Evolutionary conservation across 345 rosid genomes (phyloP).

Genomic region (Rhodamnia rubescens): DNA sequence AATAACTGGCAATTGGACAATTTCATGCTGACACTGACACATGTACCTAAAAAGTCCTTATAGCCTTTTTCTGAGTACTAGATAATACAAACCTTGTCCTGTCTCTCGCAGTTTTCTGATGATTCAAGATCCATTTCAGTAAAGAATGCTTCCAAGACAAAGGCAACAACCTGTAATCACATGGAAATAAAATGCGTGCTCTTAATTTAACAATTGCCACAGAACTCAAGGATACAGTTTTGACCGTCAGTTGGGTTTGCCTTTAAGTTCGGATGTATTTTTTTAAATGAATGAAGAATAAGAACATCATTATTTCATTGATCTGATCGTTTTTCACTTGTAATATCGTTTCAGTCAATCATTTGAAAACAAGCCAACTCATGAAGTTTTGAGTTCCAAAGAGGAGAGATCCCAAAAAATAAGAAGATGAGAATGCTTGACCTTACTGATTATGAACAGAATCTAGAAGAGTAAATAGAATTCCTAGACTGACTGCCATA

Average conservation of each 20-base stretch:
- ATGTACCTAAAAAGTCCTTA: background rate
- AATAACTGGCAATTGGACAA: background rate
- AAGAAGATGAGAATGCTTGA: background rate
- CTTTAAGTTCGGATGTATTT: background rate
- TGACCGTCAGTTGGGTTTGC: background rate
- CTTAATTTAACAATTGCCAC: background rate
- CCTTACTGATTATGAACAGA: background rate
- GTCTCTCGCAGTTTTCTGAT: conserved; percentile 39
- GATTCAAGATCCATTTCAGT: conserved; percentile 86
- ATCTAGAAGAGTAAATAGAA: background rate
- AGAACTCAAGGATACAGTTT: background rate
- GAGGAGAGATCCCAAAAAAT: background rate
- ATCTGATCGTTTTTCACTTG: background rate
- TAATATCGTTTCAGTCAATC: background rate
- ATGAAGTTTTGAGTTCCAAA: background rate
- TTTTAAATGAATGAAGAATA: background rate
- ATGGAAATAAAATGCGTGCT: background rate
- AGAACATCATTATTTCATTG: background rate
- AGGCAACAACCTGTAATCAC: conserved; percentile 73
- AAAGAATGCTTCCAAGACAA: conserved; percentile 97
- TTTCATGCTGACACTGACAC: background rate
- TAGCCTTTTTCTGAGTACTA: background rate
- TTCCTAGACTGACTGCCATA: background rate
- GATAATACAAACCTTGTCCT: conserved; percentile 31
- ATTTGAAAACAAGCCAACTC: background rate